Evolutionary conservation across 1,139 yeast genomes (phyloP).

Genomic region (Yamadazyma kanchanaburiensis): DNA sequence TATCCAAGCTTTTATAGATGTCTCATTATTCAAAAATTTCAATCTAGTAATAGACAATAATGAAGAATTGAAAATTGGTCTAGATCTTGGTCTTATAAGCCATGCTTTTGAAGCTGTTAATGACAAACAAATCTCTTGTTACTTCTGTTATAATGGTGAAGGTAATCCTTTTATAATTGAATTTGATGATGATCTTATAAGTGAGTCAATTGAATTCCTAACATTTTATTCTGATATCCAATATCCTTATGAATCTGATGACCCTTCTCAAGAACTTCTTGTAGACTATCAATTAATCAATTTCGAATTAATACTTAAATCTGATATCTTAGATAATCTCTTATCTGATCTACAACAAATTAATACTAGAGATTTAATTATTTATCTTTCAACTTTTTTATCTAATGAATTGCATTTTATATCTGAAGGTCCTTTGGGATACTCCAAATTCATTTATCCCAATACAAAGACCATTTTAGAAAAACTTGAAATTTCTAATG

Average conservation of each 20-base stretch:
- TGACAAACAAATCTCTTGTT: slow-evolving; percentile 24
- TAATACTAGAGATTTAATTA: slow-evolving; percentile 55
- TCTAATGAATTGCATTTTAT: slow-evolving; percentile 47
- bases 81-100: slow-evolving; percentile 34
- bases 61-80: slow-evolving; percentile 22
- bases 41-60: slow-evolving; percentile 12
- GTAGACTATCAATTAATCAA: slow-evolving; percentile 50
- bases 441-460: slow-evolving; percentile 66
- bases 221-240: slow-evolving; percentile 50
- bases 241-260: slow-evolving; percentile 36
- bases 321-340: slow-evolving; percentile 61
- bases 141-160: slow-evolving; percentile 43
- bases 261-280: slow-evolving; percentile 16
- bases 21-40: slow-evolving; percentile 32
- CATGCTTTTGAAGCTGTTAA: slow-evolving; percentile 19
- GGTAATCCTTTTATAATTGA: slow-evolving; percentile 68
- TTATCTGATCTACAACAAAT: slow-evolving; percentile 67
- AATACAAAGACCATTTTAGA: slow-evolving; percentile 62
- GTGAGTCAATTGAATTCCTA: slow-evolving; percentile 68
- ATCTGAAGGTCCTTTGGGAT: slow-evolving; percentile 67
- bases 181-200: slow-evolving; percentile 67
- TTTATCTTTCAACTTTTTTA: slow-evolving; percentile 36
- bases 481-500: slow-evolving; percentile 24
- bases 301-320: slow-evolving; percentile 65
- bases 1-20: slow-evolving; percentile 34